These are phyloP conservation scores for Phytophthora rubi DNA, from an alignment of 352 stramenopile species.

Conservation along the genomic window DNA sequence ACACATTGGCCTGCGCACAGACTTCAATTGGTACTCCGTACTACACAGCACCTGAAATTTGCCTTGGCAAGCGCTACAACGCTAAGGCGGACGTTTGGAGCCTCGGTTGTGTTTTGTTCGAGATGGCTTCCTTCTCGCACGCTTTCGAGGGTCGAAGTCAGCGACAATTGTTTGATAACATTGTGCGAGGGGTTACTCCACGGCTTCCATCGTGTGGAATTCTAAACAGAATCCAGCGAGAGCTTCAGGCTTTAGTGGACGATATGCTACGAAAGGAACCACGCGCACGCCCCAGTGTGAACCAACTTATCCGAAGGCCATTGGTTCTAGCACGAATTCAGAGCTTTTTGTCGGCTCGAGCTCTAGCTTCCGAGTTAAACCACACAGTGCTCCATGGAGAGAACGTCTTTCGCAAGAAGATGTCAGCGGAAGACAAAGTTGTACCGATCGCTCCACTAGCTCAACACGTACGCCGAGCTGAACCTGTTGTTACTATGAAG, in stretches of 20 bases:
- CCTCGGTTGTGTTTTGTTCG: conserved; percentile 93
- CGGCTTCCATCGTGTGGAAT: conserved; percentile 17
- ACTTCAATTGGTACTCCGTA: conserved; percentile 87
- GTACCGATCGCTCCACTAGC: neutral
- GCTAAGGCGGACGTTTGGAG: conserved; percentile 96
- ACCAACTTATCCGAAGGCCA: conserved; percentile 59
- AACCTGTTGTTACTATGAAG: conserved; percentile 13
- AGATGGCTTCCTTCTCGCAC: conserved; percentile 89
- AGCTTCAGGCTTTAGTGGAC: conserved; percentile 45
- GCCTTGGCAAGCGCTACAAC: conserved; percentile 92
- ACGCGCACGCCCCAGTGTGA: conserved; percentile 67
- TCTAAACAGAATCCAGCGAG: conserved; percentile 21
- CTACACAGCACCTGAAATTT: conserved; percentile 96
- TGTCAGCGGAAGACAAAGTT: conserved; percentile 5
- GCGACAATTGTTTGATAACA: conserved; percentile 82
- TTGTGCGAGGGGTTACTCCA: conserved; percentile 41
- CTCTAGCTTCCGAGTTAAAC: conserved; percentile 60
- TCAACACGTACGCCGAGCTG: conserved; percentile 19
- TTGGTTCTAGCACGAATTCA: conserved; percentile 73
- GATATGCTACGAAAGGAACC: conserved; percentile 73
- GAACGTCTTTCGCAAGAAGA: conserved; percentile 63
- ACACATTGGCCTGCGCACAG: conserved; percentile 75
- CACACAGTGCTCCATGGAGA: conserved; percentile 80
- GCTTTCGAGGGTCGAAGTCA: conserved; percentile 89
- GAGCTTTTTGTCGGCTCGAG: conserved; percentile 61